Percentiles rank a stretch among this genome's conserved stretches.
Conservation (phyloP, 305 asterid species). For the Solanum hybrid region DNA sequence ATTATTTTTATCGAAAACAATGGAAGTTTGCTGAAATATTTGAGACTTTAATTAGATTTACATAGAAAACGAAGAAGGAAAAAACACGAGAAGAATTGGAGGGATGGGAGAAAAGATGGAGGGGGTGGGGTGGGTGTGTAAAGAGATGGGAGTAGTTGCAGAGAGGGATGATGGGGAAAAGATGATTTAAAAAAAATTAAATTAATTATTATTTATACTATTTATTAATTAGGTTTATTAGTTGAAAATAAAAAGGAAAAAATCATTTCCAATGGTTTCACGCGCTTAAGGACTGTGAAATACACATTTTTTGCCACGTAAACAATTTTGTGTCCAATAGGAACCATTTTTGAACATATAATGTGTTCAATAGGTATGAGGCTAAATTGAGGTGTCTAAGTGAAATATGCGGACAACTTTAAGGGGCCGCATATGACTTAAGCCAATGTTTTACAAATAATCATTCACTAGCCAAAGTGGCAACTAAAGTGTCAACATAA, state of each 20-base stretch:
- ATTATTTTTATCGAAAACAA: too few species aligned
- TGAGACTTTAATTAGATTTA: not conserved
- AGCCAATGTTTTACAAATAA: not conserved
- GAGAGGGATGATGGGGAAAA: not conserved
- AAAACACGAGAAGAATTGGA: not conserved
- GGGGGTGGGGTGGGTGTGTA: not conserved
- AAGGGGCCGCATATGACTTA: not conserved
- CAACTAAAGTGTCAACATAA: too few species aligned
- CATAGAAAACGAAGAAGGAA: too few species aligned
- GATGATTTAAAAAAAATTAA: not conserved
- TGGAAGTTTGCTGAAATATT: not conserved
- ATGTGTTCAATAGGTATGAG: not conserved
- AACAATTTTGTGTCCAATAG: not conserved
- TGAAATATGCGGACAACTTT: not conserved
- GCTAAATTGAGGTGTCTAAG: not conserved
- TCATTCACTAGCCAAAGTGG: too few species aligned
- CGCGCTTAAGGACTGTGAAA: not conserved
- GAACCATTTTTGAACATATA: too few species aligned
- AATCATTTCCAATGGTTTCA: not conserved
- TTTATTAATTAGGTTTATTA: not conserved
- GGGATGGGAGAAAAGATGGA: not conserved
- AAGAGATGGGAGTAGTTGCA: not conserved
- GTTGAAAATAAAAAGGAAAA: not conserved
- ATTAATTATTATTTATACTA: not conserved
- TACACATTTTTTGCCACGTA: not conserved